Evolutionary conservation across 768 basidiomycete genomes (phyloP).

Genomic region (Chlorophyllum brunneum): DNA sequence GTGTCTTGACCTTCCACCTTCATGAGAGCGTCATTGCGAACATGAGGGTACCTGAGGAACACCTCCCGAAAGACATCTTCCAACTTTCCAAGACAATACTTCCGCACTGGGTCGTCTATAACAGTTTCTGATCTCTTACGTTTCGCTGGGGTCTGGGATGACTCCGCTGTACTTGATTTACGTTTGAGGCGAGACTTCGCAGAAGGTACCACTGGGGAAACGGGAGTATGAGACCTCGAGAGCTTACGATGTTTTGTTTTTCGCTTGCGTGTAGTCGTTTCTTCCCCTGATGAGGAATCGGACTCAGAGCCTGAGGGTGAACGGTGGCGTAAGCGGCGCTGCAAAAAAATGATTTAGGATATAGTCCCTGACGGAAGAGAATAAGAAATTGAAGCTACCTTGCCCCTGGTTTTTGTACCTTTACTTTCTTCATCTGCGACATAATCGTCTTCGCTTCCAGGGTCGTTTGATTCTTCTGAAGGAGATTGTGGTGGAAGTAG

Average conservation of each 20-base stretch:
- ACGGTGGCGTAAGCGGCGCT: constrained; percentile 4
- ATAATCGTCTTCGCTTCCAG: constrained; percentile 71
- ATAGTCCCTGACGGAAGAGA: constrained; percentile 5
- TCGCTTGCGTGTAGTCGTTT: constrained; percentile 15
- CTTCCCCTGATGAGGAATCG: constrained; percentile 42
- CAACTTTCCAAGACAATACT: constrained; percentile 76
- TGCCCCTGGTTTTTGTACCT: constrained; percentile 28
- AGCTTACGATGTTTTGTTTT: constrained; percentile 20
- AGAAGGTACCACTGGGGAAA: constrained; percentile 26
- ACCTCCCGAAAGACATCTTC: constrained; percentile 68
- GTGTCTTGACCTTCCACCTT: constrained; percentile 16
- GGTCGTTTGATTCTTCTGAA: constrained; percentile 45
- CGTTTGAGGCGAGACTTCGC: constrained; percentile 22
- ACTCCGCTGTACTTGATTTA: constrained; percentile 1
- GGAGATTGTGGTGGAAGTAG: constrained; percentile 8
- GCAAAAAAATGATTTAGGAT: not conserved
- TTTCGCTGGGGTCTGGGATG: constrained; percentile 1
- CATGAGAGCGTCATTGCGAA: constrained; percentile 29
- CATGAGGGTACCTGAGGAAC: constrained; percentile 67
- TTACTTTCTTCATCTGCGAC: constrained; percentile 42
- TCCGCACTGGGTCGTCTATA: constrained; percentile 69
- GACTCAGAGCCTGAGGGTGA: constrained; percentile 19
- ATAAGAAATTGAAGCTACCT: constrained; percentile 32
- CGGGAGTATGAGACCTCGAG: constrained; percentile 25
- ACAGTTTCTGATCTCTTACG: constrained; percentile 24